Evolutionary conservation across 1,284 basidiomycete genomes (phyloP), one percentile per base, ranked within the genome.

Genomic region (Sutorius eximius): DNA sequence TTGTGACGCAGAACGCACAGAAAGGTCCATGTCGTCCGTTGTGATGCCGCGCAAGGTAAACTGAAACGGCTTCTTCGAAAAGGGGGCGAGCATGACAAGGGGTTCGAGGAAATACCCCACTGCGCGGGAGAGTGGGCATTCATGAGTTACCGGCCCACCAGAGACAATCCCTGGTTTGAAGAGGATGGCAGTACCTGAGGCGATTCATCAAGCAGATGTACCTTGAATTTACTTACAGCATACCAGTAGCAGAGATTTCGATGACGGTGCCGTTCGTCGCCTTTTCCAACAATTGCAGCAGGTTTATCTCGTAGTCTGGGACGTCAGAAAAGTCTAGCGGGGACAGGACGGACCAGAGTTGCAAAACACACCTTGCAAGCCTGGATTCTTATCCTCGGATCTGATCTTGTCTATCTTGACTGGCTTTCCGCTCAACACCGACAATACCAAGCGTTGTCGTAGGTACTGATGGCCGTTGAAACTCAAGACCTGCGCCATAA

Each of bases 41-140:
- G 97, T 99, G 54, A 99, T 87, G 2, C 97, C 97, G 55, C 82
- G 82, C 46, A 99, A 72, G 1, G 87, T 95, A 24, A 98, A 71
- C 44, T 87, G 80, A 45, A 99, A 69, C 3, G 94, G 87, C 61
- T 85, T 90, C 77, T 99, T 99, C 33, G 93, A 83, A 69, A 99
- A 99, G 0, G 95, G 94, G 1, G 93, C 95, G 2, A 99, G 78
- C 74, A 93, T 89, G 11, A 97, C 77, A 5, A 98, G 70, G 30
- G 94, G 89, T 67, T 99, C 96, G 30, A 99, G 77, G 70, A 92
- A 99, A 75, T 98, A 99, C 10, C 97, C 96, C 38, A 99, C 80
- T 18, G 91, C 89, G 30, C 94, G 82, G 11, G 91, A 90, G 10
- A 88, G 73, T 20, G 94, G 91, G 66, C 95, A 98, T 29, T 95